Conservation (phyloP, 768 basidiomycete genomes). For the Scleroderma bovista region DNA sequence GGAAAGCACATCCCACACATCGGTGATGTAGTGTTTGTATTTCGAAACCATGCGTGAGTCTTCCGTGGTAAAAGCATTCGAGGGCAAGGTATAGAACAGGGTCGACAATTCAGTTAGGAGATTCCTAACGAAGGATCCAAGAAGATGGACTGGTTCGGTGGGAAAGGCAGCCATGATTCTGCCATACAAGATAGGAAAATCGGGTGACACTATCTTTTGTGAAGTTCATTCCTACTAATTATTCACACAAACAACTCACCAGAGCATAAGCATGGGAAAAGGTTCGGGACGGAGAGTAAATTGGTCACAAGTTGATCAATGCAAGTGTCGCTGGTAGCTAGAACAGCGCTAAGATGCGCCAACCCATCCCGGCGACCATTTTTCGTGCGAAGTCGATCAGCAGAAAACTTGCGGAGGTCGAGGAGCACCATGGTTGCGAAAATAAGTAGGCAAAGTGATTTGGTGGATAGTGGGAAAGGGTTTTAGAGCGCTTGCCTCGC, state of each 20-base stretch:
- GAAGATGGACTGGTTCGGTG: slow-evolving; percentile 9
- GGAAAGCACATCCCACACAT: slow-evolving; percentile 8
- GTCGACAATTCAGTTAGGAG: slow-evolving; percentile 15
- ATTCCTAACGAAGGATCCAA: slow-evolving; percentile 10
- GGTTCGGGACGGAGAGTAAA: slow-evolving; percentile 2
- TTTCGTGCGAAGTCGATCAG: background rate
- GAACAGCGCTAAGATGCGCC: background rate
- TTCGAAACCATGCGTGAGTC: slow-evolving; percentile 1
- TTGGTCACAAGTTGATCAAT: background rate
- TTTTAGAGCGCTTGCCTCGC: too few relatives aligned
- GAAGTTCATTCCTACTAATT: background rate
- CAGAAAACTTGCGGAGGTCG: background rate
- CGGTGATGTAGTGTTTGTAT: slow-evolving; percentile 9
- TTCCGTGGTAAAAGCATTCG: background rate
- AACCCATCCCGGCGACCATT: background rate
- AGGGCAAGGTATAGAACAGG: slow-evolving; percentile 13
- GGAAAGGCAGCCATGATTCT: slow-evolving; percentile 32
- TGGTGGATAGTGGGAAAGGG: too few relatives aligned
- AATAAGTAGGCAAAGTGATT: too few relatives aligned
- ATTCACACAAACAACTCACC: slow-evolving; percentile 1
- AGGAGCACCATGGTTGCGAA: background rate
- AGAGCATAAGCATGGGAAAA: slow-evolving; percentile 10
- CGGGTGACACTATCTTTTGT: background rate
- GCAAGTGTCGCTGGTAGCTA: background rate
- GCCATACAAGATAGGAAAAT: background rate